Evolutionary conservation across 1,139 yeast species (phyloP), one percentile per base, ranked within the genome.

Genomic region (Starmera stellimalicola): DNA sequence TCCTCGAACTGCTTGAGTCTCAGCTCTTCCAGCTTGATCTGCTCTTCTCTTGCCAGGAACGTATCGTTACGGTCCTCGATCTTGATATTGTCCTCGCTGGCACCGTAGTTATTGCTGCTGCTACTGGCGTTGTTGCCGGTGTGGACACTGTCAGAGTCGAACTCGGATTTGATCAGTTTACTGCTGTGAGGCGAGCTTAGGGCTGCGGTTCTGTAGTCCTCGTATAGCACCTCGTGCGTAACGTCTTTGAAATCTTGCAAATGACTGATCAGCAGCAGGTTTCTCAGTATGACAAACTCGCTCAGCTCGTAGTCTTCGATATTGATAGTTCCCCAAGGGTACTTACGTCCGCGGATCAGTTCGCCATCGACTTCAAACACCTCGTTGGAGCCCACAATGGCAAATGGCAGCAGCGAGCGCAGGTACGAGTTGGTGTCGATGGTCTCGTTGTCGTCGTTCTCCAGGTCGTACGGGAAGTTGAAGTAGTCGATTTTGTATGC

Each of bases 271-370:
- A 91, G 71, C 32, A 91, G 60, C 3, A 91, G 88, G 36, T 87
- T 78, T 52, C 88, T 77, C 49, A 91, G 66, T 17, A 81, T 70
- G n/a, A 79, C 70, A 55, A 91, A 85, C 56, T 91, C 97, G 36
- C 93, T 78, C 47, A 78, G 73, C 37, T 73, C 73, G 16, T 94
- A 77, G 54, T 91, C 93, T 50, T 84, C 88, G 32, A 88, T 84
- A 53, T 88, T 94, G 32, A 91, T 77, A 35, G 75, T 58, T 1
- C 97, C 97, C 97, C 98, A 91, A 15, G 96, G 95, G 54, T 88
- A 91, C 55, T 77, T 73, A 55, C 98, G 73, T 7, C 85, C 95
- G 42, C 88, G 74, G 30, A 81, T 70, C 31, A 67, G 55, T 40
- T 69, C 65, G 14, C 12, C 12, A n/a, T 22, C 25, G 11, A 69